Percentiles rank a stretch among this genome's conserved stretches.
phyloP scores from a whole-genome alignment of 1,139 yeast species.

The Yamadazyma oceani region DNA sequence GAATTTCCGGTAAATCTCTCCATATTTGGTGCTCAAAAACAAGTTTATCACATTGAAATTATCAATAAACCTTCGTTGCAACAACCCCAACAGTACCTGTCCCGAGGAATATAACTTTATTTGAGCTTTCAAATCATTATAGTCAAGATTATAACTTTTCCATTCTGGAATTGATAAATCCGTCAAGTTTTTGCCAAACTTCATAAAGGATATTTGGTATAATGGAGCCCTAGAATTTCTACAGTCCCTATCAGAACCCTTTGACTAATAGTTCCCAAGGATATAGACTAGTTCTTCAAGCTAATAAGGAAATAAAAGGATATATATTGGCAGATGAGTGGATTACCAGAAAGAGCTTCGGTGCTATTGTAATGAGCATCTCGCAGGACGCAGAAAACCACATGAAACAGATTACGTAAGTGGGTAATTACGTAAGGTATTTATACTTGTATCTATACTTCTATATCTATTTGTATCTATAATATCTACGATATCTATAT shows the following conservation, averaged over 20 bases:
- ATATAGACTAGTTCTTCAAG: too few species aligned
- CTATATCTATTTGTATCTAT: background rate
- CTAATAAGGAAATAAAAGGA: too few species aligned
- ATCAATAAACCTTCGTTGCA: constrained; percentile 37
- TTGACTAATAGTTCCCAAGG: too few species aligned
- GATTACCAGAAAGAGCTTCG: too few species aligned
- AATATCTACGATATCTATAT: background rate
- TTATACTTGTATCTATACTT: too few species aligned
- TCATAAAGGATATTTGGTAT: constrained; percentile 64
- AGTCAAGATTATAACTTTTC: constrained; percentile 80
- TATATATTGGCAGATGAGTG: too few species aligned
- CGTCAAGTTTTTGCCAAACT: constrained; percentile 76
- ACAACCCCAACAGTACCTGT: constrained; percentile 17
- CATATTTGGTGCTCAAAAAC: constrained; percentile 65
- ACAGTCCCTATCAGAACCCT: too few species aligned
- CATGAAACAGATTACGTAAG: too few species aligned
- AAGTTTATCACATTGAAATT: constrained; percentile 56
- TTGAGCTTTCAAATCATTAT: constrained; percentile 67
- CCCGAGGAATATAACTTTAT: constrained; percentile 34
- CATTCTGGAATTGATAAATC: constrained; percentile 85
- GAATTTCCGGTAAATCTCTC: constrained; percentile 49
- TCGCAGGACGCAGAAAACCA: too few species aligned
- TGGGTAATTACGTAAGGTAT: too few species aligned
- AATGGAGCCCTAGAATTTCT: too few species aligned
- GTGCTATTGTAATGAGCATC: too few species aligned